Conservation (phyloP, 2,329 filamentous ascomycete species). For the Nothopassalora personata region DNA sequence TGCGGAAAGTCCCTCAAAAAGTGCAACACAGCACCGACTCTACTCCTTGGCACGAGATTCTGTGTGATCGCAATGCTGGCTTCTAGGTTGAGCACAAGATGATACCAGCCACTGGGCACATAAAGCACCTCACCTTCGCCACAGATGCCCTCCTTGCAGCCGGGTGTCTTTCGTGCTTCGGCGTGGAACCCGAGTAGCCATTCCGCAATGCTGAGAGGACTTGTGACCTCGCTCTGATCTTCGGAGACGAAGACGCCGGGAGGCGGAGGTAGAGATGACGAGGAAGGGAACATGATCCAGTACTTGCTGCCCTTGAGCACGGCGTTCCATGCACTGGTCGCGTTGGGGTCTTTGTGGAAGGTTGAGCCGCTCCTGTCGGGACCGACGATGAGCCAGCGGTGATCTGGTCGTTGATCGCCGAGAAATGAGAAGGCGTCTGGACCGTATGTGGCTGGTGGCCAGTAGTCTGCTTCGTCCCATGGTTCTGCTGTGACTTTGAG, state of each 20-base stretch:
- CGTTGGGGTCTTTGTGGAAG: constrained; percentile 74
- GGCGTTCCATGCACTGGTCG: constrained; percentile 84
- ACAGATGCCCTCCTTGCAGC: constrained; percentile 83
- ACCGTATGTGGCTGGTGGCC: constrained; percentile 77
- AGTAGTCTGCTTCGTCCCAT: constrained; percentile 57
- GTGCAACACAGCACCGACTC: constrained; percentile 67
- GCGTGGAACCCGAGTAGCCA: constrained; percentile 88
- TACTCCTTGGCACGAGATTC: constrained; percentile 79
- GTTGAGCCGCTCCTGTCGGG: constrained; percentile 83
- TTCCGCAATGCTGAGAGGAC: constrained; percentile 91
- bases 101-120: constrained; percentile 94
- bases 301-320: constrained; percentile 87
- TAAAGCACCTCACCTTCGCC: constrained; percentile 78
- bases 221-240: constrained; percentile 89
- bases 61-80: constrained; percentile 84
- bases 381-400: constrained; percentile 88
- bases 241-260: constrained; percentile 86
- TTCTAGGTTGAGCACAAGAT: constrained; percentile 86
- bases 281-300: constrained; percentile 96
- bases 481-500: constrained; percentile 48
- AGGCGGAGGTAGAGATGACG: constrained; percentile 56
- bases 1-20: constrained; percentile 79
- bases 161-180: constrained; percentile 68
- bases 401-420: constrained; percentile 71
- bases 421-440: constrained; percentile 78